Percentiles rank a stretch among this genome's conserved stretches.
phyloP scores from a whole-genome alignment of 2,329 filamentous ascomycete genomes.

The Colletotrichum noveboracense region DNA sequence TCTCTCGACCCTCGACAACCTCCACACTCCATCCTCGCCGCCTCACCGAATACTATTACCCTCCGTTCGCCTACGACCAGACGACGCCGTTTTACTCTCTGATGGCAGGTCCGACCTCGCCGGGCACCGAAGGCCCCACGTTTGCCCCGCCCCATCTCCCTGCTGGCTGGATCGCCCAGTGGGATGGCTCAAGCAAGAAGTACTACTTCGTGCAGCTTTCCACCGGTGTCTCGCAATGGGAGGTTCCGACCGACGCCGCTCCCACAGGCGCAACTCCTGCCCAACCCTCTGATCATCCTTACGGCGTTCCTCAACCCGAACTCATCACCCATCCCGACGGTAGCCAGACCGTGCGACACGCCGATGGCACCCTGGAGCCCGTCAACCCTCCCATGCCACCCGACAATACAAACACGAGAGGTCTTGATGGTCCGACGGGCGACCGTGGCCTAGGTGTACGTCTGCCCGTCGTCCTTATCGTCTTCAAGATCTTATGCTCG shows the following conservation, averaged over 20 bases:
- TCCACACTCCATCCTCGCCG: background rate
- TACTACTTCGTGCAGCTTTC: constrained; percentile 77
- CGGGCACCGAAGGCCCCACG: constrained; percentile 63
- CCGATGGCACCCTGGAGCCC: constrained; percentile 67
- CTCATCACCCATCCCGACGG: constrained; percentile 69
- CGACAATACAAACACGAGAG: constrained; percentile 54
- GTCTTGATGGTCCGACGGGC: constrained; percentile 55
- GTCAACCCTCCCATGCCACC: constrained; percentile 53
- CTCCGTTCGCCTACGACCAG: background rate
- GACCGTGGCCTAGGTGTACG: constrained; percentile 72
- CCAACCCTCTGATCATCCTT: constrained; percentile 63
- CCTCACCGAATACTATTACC: background rate
- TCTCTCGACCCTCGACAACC: background rate
- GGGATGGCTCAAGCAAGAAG: constrained; percentile 68
- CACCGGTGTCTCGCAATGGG: constrained; percentile 76
- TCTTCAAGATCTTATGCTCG: constrained; percentile 8
- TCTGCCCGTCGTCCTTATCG: constrained; percentile 25
- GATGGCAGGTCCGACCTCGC: constrained; percentile 65
- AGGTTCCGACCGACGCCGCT: constrained; percentile 69
- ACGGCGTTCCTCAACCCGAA: constrained; percentile 60
- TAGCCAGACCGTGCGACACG: constrained; percentile 63
- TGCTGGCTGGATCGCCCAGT: constrained; percentile 73
- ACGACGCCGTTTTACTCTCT: background rate
- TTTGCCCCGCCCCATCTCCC: constrained; percentile 66
- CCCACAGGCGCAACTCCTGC: constrained; percentile 66